Conservation (phyloP, 2,329 filamentous ascomycete species). For the Ascocoryne sarcoides region DNA sequence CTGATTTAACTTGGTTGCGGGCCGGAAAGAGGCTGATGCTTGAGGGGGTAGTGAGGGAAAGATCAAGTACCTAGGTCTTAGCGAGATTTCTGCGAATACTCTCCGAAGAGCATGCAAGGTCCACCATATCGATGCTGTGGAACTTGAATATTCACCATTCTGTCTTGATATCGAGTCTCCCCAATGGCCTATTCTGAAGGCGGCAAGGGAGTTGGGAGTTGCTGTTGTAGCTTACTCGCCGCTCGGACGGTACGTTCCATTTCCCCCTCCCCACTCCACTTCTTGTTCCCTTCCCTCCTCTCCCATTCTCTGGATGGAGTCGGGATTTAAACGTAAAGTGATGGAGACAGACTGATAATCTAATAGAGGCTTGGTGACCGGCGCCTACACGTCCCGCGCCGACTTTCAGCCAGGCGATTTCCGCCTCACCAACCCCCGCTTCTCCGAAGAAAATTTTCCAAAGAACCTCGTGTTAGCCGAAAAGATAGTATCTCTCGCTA, state of each 20-base stretch:
- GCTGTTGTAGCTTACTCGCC: slow-evolving; percentile 50
- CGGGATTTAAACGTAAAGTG: slow-evolving; percentile 32
- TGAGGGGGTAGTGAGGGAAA: slow-evolving; percentile 37
- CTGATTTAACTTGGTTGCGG: too few species aligned
- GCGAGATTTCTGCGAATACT: slow-evolving; percentile 40
- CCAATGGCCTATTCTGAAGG: slow-evolving; percentile 40
- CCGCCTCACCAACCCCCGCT: slow-evolving; percentile 39
- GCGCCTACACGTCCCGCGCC: slow-evolving; percentile 35
- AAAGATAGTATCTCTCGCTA: slow-evolving; percentile 39
- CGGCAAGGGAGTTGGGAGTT: slow-evolving; percentile 49
- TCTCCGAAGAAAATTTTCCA: slow-evolving; percentile 42
- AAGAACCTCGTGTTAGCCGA: slow-evolving; percentile 48
- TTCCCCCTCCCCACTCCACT: too few species aligned
- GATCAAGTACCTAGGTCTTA: slow-evolving; percentile 48
- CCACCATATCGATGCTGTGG: slow-evolving; percentile 41
- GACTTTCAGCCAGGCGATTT: slow-evolving; percentile 43
- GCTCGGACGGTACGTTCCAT: slow-evolving; percentile 48
- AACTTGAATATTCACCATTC: slow-evolving; percentile 47
- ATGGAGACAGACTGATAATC: too few species aligned
- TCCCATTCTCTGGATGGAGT: too few species aligned
- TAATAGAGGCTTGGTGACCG: slow-evolving; percentile 50
- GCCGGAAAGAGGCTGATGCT: background rate
- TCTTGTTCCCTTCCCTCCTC: too few species aligned
- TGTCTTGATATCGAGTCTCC: slow-evolving; percentile 48
- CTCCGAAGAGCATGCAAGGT: slow-evolving; percentile 43